Conservation (phyloP, 2,329 filamentous ascomycete genomes). For the Aspergillus pseudoglaucus region DNA sequence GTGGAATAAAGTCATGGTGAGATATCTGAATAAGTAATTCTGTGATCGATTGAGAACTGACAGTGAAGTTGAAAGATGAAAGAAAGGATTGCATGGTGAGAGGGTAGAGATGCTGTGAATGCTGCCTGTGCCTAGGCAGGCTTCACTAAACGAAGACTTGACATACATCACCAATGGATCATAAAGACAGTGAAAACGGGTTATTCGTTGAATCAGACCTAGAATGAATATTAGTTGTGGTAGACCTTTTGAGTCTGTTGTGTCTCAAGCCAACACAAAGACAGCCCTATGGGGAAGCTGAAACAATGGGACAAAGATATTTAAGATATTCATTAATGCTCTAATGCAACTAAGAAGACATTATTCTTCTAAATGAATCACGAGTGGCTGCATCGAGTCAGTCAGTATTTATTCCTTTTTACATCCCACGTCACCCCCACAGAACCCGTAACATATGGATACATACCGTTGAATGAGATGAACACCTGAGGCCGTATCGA, state of each 20-base stretch:
- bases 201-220: too few relatives aligned
- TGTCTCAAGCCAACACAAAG: not conserved
- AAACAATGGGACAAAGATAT: not conserved
- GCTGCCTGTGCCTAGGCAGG: not conserved
- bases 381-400: not conserved
- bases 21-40: too few relatives aligned
- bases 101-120: not conserved
- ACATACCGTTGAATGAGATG: constrained; percentile 90
- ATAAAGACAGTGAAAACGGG: too few relatives aligned
- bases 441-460: not conserved
- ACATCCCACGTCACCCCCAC: not conserved
- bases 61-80: too few relatives aligned
- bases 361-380: not conserved
- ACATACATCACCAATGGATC: too few relatives aligned
- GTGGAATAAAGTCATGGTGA: too few relatives aligned
- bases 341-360: not conserved
- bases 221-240: too few relatives aligned
- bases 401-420: not conserved
- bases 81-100: not conserved
- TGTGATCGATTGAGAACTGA: not conserved
- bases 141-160: not conserved
- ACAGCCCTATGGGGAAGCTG: not conserved
- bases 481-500: constrained; percentile 88
- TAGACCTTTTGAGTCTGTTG: too few relatives aligned
- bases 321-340: not conserved